Evolutionary conservation across 176 grass and related monocot genomes (phyloP), one percentile per base, ranked within the genome.

Genomic region (Chrysopogon serrulatus): DNA sequence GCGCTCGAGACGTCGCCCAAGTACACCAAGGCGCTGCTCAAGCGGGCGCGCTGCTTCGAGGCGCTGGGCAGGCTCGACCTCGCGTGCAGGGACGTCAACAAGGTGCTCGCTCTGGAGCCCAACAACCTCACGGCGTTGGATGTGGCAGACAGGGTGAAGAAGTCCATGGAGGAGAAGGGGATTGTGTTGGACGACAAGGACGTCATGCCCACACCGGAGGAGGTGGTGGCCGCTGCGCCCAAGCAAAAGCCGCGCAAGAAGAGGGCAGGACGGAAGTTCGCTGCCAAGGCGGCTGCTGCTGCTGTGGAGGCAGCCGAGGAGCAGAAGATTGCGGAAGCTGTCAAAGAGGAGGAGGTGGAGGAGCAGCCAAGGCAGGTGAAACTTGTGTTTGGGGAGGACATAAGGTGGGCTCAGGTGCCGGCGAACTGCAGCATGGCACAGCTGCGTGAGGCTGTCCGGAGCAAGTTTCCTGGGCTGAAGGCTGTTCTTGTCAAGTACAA

Each of bases 1-100:
- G 96, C 93, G 2, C 93, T 98, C 15, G 84, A 93, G 53, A 12
- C 84, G 19, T 80, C 69, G 16, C 93, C 96, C 10, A 85, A 85
- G 31, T 95, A 98, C 87, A 76, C 44, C 83, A 95, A 98, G 85
- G 96, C 96, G 77, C 82, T 98, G 48, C 82, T 98, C 79, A 98
- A 95, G 85, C 87, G 96, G 72, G 96, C 93, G 17, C 84, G 85
- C 34, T 98, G 96, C 66, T 95, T 93, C 84, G 91, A 98, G 77
- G 93, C 89, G 23, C 88, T 95, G 47, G 90, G 80, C 5, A 28
- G 89, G 82, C 56, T 95, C 44, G 93, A 98, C 73, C 71, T 93
- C 70, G 96, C 93, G 2, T 86, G 65, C 73, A 67, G 84, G 68
- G 96, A 98, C 63, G 93, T 90, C 30, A 53, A 85, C 49, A 43